Evolutionary conservation across 2,329 filamentous ascomycete genomes (phyloP), one percentile per base, ranked within the genome.

Genomic region (Fusarium continuum): DNA sequence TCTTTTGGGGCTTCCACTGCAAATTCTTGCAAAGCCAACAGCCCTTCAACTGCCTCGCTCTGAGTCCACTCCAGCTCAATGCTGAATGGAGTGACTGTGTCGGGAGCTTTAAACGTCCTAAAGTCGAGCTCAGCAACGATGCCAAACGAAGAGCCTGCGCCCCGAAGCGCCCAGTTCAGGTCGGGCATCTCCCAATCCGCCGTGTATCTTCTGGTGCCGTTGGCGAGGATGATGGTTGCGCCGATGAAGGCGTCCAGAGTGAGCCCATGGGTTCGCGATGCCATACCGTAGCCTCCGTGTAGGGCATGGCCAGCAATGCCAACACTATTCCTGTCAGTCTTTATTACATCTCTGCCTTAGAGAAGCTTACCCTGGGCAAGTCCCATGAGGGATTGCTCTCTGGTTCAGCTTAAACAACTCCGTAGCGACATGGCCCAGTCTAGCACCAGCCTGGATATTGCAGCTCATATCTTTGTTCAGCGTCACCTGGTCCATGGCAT

Each of bases 321-420:
- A 23, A 74, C 73, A 25, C 70, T 72, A 4, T 5, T 1, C 8
- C 5, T 23, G 41, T 72, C 9, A 72, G 63, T 23, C 8, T 2
- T 13, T 4, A 6, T 14, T 9, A 13, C 10, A 10, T 3, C 2
- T 3, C 8, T 4, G 0, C 4, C 5, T 4, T 8, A 2, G 2
- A n/a, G 0, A 1, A 0, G 2, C 77, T 73, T 65, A 82, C 81
- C 78, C 80, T 4, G 83, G 81, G 60, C 83, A 85, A 2, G 82
- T 83, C n/a, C 83, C 82, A 43, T 85, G 82, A 22, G 79, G 74
- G 5, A 85, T 72, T 3, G 78, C 82, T 13, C 70, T 79, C 64
- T 56, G 66, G 0, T 75, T 76, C 45, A 80, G 74, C 14, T 70
- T 67, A 43, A 74, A 77, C 5, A 82, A 68, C 57, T 79, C 74